A percentile compares a stretch with the other conserved stretches of the same genome.
These are phyloP conservation scores for Talaromyces ruber DNA, from an alignment of 495 filamentous ascomycete species.

Conservation along the genomic window DNA sequence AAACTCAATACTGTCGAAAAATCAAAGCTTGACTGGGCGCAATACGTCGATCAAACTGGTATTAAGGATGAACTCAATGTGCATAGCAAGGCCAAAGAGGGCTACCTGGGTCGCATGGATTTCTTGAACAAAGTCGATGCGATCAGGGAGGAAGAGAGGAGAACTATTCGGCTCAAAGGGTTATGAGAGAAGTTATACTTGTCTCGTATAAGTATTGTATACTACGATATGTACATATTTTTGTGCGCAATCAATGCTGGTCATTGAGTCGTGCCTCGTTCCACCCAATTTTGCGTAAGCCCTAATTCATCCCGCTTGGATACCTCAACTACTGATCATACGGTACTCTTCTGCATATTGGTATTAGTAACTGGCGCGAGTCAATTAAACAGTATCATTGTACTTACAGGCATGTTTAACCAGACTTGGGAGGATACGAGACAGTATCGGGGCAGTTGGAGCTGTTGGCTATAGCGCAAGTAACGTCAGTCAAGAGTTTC, in stretches of 20 bases:
- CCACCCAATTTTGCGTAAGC: background rate
- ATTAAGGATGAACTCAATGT: conserved; percentile 83
- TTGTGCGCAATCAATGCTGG: background rate
- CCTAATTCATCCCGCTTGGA: background rate
- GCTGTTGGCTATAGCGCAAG: conserved; percentile 30
- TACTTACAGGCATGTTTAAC: background rate
- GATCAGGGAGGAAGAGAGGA: conserved; percentile 66
- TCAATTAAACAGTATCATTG: background rate
- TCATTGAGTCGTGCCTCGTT: background rate
- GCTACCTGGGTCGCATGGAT: conserved; percentile 75
- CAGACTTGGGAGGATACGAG: conserved; percentile 51
- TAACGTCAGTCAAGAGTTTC: background rate
- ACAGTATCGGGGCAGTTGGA: conserved; percentile 47
- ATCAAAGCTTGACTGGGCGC: conserved; percentile 88
- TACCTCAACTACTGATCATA: background rate
- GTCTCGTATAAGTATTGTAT: conserved; percentile 1
- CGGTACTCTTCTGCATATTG: background rate
- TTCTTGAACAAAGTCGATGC: conserved; percentile 79
- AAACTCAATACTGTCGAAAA: conserved; percentile 97
- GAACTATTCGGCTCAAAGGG: conserved; percentile 50
- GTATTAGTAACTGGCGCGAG: no score
- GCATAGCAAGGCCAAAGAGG: conserved; percentile 75
- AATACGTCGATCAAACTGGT: conserved; percentile 85
- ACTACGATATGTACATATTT: background rate
- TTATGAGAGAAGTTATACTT: conserved; percentile 23